Conservation (phyloP, 306 rosid genomes). For the Pyrus pyrifolia region DNA sequence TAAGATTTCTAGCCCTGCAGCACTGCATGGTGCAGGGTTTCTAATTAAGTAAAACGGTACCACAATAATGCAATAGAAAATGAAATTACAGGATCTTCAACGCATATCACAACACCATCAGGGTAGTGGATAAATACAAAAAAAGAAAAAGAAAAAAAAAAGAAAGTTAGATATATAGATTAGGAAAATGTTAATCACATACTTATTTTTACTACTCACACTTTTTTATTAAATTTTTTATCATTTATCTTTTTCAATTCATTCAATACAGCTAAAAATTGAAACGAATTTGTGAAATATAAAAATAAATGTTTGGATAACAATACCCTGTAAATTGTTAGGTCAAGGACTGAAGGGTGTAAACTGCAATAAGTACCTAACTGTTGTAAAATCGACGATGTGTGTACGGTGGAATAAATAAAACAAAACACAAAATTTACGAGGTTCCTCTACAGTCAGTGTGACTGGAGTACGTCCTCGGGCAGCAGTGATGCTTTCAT, state of each 20-base stretch:
- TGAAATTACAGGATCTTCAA: neutral
- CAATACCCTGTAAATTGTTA: neutral
- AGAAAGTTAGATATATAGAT: neutral
- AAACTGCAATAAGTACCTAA: neutral
- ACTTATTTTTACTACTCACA: no score
- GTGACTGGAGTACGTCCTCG: no score
- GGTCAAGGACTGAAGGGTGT: neutral
- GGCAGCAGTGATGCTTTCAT: no score
- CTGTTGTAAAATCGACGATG: no score
- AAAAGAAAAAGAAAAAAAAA: neutral
- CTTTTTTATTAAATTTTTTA: no score
- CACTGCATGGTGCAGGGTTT: neutral
- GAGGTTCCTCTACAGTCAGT: no score
- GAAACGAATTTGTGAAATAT: no score
- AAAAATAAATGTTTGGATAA: no score
- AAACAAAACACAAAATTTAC: no score
- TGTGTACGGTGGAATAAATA: no score
- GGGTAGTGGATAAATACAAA: neutral
- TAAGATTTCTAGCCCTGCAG: neutral
- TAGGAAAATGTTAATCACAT: no score
- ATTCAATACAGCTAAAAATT: rapidly evolving
- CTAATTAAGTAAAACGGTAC: neutral
- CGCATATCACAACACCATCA: neutral
- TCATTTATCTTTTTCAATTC: no score
- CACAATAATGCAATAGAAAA: neutral